phyloP scores from a whole-genome alignment of 129 eudicot genomes.

The Kitagawia praeruptora region DNA sequence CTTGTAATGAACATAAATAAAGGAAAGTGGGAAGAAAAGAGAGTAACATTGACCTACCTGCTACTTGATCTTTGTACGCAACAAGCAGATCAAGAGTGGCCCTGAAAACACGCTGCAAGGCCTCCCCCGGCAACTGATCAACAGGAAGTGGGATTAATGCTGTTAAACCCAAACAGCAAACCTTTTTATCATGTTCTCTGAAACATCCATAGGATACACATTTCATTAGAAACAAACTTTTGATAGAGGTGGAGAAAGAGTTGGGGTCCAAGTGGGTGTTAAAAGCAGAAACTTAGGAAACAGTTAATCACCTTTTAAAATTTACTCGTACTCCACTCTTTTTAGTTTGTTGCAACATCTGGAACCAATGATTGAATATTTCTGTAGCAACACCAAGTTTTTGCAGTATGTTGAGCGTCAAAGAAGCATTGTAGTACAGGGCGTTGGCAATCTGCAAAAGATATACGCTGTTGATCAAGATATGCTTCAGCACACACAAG shows the following conservation, averaged over 20 bases:
- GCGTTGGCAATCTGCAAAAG: constrained; percentile 73
- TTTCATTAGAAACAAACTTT: not conserved
- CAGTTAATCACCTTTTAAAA: constrained; percentile 56
- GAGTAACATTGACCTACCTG: constrained; percentile 38
- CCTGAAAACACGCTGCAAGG: constrained; percentile 85
- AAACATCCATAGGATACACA: not conserved
- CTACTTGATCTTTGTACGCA: constrained; percentile 93
- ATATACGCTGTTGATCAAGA: not conserved
- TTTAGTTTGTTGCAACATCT: constrained; percentile 82
- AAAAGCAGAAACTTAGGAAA: not conserved
- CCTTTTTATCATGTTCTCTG: constrained; percentile 91
- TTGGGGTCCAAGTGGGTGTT: not conserved
- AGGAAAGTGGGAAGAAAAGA: not conserved
- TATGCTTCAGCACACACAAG: not conserved
- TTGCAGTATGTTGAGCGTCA: constrained; percentile 70
- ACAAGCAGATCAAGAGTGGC: constrained; percentile 90
- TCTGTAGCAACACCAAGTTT: constrained; percentile 88
- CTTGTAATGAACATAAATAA: not conserved
- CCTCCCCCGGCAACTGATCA: constrained; percentile 82
- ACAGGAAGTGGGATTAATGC: constrained; percentile 75
- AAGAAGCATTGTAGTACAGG: constrained; percentile 66
- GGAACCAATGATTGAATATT: constrained; percentile 85
- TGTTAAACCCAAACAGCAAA: constrained; percentile 93
- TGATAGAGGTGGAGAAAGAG: not conserved
- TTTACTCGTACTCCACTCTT: constrained; percentile 64